Evolutionary conservation across 768 basidiomycete species (phyloP).

Genomic region (Multifurca ochricompacta): DNA sequence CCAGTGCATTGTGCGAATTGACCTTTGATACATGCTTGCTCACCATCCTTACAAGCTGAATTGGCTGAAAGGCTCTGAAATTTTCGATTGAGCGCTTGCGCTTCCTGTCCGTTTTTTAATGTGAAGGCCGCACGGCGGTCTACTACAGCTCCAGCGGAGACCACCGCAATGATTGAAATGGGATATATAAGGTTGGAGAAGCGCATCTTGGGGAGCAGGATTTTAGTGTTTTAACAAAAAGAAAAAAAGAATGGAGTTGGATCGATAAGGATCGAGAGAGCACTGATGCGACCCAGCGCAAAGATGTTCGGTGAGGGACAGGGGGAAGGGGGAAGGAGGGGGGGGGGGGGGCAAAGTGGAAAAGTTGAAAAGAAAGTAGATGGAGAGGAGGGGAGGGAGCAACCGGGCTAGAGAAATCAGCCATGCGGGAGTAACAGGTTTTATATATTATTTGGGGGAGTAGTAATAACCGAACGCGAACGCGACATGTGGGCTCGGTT

Average conservation of each 20-base stretch:
- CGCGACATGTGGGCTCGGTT: background rate
- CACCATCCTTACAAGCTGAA: conserved; percentile 32
- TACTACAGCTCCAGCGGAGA: conserved; percentile 14
- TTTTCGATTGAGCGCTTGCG: conserved; percentile 20
- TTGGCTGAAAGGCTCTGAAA: conserved; percentile 20
- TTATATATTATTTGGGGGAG: background rate
- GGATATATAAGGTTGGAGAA: conserved; percentile 1
- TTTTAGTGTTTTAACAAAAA: background rate
- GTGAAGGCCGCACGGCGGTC: conserved; percentile 20
- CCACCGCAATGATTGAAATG: conserved; percentile 1
- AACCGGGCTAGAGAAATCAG: background rate
- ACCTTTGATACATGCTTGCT: conserved; percentile 13
- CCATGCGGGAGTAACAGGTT: background rate
- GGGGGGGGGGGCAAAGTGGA: background rate
- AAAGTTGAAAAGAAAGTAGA: background rate
- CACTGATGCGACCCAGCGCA: conserved; percentile 15
- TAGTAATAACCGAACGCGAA: background rate
- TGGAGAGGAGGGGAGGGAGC: background rate
- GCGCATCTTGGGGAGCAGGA: conserved; percentile 14
- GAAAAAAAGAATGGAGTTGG: background rate
- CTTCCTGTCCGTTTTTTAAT: conserved; percentile 23
- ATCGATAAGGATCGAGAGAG: background rate
- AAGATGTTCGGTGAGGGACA: background rate
- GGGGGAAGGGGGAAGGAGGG: background rate
- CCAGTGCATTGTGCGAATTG: conserved; percentile 23